A percentile compares a stretch with the other conserved stretches of the same genome.
Conservation (phyloP, 2,329 filamentous ascomycete genomes). For the Penicillium sp. region DNA sequence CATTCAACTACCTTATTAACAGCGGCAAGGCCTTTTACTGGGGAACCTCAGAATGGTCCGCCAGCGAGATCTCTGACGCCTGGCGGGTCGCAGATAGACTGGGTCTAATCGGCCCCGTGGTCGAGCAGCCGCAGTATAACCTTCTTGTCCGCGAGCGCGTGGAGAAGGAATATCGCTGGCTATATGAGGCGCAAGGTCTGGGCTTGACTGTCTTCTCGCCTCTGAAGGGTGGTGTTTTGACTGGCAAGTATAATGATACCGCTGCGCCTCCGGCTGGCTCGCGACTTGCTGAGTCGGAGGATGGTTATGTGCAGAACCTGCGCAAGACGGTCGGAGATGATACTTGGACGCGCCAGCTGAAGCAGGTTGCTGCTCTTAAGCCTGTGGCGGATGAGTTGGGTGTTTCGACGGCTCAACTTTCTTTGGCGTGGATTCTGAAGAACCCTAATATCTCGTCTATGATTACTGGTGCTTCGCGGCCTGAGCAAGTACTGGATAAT, state of each 20-base stretch:
- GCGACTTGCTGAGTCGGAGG: conserved; percentile 59
- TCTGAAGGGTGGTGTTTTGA: conserved; percentile 63
- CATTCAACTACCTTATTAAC: conserved; percentile 72
- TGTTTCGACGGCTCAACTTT: conserved; percentile 60
- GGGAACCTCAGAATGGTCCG: conserved; percentile 71
- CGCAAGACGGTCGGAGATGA: conserved; percentile 50
- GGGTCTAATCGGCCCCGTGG: conserved; percentile 64
- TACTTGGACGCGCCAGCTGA: conserved; percentile 28
- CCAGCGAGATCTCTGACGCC: conserved; percentile 67
- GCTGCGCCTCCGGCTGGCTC: conserved; percentile 58
- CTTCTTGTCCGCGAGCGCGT: conserved; percentile 65
- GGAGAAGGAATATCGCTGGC: conserved; percentile 64
- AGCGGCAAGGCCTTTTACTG: conserved; percentile 72
- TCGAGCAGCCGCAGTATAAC: conserved; percentile 72
- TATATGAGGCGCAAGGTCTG: conserved; percentile 64
- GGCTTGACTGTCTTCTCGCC: conserved; percentile 69
- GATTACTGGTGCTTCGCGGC: conserved; percentile 55
- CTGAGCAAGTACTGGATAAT: conserved; percentile 47
- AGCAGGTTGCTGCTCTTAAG: conserved; percentile 48
- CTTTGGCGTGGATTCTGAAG: conserved; percentile 61
- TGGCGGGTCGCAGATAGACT: conserved; percentile 65
- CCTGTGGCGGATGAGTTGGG: conserved; percentile 68
- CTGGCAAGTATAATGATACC: conserved; percentile 67
- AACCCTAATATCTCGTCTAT: conserved; percentile 59
- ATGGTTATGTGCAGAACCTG: conserved; percentile 58